Evolutionary conservation across 208 protist genomes (phyloP).

Genomic region (Herpetomonas samuelpessoai): DNA sequence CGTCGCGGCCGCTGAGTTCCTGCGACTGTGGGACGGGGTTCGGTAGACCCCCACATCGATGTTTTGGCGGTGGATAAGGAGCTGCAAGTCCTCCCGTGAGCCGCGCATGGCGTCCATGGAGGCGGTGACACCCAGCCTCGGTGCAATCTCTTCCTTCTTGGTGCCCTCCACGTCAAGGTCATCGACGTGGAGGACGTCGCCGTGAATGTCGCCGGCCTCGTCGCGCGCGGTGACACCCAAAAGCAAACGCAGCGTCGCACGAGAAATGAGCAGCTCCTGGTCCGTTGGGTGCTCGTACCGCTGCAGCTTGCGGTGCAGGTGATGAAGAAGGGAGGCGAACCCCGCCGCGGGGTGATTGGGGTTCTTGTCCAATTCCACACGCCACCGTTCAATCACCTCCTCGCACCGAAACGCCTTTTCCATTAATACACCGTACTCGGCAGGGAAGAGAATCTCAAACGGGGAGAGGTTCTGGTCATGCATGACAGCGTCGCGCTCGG

Average conservation of each 20-base stretch:
- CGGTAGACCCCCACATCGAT: conserved; percentile 3
- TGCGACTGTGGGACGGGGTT: background rate
- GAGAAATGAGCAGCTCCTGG: conserved; percentile 27
- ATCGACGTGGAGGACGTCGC: conserved; percentile 47
- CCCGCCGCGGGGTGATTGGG: conserved; percentile 30
- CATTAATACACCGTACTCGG: conserved; percentile 38
- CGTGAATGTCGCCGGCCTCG: conserved; percentile 24
- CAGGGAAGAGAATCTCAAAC: conserved; percentile 20
- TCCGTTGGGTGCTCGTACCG: conserved; percentile 19
- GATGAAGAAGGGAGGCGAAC: conserved; percentile 30
- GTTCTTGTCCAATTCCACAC: conserved; percentile 15
- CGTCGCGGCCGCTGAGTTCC: background rate
- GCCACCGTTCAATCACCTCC: conserved; percentile 29
- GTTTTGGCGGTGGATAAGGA: background rate
- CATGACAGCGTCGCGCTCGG: conserved; percentile 5
- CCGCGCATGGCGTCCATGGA: conserved; percentile 21
- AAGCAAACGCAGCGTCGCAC: conserved; percentile 39
- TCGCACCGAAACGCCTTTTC: conserved; percentile 26
- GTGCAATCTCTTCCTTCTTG: conserved; percentile 43
- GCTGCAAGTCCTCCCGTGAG: conserved; percentile 1
- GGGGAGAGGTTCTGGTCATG: conserved; percentile 17
- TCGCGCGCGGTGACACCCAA: conserved; percentile 43
- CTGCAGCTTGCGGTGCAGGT: conserved; percentile 27
- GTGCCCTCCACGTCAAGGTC: conserved; percentile 49
- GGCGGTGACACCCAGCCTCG: conserved; percentile 33